phyloP scores from a whole-genome alignment of 371 early-diverging fungal species.

The Parasitella parasitica region DNA sequence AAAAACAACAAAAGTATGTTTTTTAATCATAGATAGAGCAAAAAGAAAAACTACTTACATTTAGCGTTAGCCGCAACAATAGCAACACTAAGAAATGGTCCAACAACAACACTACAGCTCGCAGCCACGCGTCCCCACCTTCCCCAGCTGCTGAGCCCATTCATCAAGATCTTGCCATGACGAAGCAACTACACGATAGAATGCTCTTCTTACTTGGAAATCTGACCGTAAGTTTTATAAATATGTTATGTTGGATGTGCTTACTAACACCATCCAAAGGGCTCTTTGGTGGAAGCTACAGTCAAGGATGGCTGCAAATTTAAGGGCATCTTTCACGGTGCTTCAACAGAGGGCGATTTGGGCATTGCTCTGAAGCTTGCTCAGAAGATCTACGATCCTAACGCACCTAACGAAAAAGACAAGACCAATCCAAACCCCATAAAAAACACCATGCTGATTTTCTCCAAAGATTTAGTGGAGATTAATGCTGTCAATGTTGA shows the following conservation, averaged over 20 bases:
- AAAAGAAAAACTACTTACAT: not conserved
- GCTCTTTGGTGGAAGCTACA: conserved; percentile 70
- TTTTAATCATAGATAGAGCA: not conserved
- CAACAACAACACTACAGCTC: conserved; percentile 14
- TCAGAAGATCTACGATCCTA: conserved; percentile 40
- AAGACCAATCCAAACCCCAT: conserved; percentile 52
- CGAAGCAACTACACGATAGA: conserved; percentile 68
- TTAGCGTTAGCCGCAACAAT: conserved; percentile 26
- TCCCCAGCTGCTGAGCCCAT: not conserved
- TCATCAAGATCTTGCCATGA: conserved; percentile 20
- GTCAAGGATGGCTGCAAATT: conserved; percentile 68
- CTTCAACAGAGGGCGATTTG: conserved; percentile 73
- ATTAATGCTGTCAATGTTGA: conserved; percentile 61
- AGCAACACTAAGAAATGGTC: conserved; percentile 37
- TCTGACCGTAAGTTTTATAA: conserved; percentile 60
- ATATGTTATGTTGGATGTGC: not conserved
- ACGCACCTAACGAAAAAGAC: conserved; percentile 27
- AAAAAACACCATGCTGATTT: conserved; percentile 59
- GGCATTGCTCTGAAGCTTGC: conserved; percentile 75
- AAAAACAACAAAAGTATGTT: conserved; percentile 15
- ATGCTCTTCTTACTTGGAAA: conserved; percentile 73
- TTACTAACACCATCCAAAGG: conserved; percentile 44
- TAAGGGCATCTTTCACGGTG: conserved; percentile 79
- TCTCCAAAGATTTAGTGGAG: conserved; percentile 69
- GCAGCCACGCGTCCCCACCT: conserved; percentile 15